Base-by-base conservation (phyloP, 2,329 filamentous ascomycete genomes). In the Pseudogymnoascus sp. region DNA sequence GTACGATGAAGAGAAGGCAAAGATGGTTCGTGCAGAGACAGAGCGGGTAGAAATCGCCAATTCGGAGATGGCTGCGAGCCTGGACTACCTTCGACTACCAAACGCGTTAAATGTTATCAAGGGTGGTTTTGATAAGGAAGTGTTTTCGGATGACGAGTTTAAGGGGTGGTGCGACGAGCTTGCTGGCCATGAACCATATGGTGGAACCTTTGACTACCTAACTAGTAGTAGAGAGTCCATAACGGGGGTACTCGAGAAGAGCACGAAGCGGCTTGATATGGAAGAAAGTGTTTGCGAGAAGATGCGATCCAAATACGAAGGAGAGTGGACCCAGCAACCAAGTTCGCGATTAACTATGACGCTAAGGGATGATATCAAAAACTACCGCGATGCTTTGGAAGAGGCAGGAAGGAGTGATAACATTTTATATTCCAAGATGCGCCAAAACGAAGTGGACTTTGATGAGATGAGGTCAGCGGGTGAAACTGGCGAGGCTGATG, bases 251-350 rank as follows among this genome's bases (percentile, higher is more conserved):
- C 75, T 99, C 63, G 92, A 97, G 63, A 84, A 84, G 63, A 91
- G 91, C 69, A 86, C 87, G 63, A 96, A 96, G 73, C 90, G 95
- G 70, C 78, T 99, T 44, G 94, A 99, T 69, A 92, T 94, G 86
- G 94, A 99, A 75, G 95, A 97, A 77, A 95, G 91, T 63, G 91
- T 97, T 0, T 99, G 94, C 74, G 94, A 99, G 75, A 99, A 97
- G 80, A 99, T 99, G 94, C 85, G 94, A 56, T 95, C 92, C 11
- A 99, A 99, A 74, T 97, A 97, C 73, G 92, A 93, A 63, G 83
- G 82, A 28, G 93, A 97, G 62, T 99, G 94, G 94, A 96, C 91
- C 16, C 94, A 99, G 71, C 94, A 99, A 71, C 94, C 94, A 10
- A 97, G 93, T 73, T 91, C 90, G 33, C 83, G 91, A 63, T 82